Conservation (phyloP, 164 flowering plant species). For the Buxus sempervirens region DNA sequence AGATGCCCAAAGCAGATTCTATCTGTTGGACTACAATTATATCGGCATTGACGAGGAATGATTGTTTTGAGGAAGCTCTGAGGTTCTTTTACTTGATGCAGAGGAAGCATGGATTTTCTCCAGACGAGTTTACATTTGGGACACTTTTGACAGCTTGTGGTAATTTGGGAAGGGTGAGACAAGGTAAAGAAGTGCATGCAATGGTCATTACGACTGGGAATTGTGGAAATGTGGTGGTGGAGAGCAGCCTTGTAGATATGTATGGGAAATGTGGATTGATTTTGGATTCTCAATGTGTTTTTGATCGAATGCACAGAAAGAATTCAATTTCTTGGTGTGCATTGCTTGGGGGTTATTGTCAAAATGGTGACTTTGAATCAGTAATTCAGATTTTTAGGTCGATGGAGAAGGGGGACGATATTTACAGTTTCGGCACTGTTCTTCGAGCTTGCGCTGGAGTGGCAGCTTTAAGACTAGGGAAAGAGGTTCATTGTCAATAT, state of each 20-base stretch:
- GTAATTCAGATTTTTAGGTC: slow-evolving; percentile 44
- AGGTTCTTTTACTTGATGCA: slow-evolving; percentile 40
- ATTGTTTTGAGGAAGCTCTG: slow-evolving; percentile 47
- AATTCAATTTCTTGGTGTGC: slow-evolving; percentile 66
- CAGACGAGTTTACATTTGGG: slow-evolving; percentile 55
- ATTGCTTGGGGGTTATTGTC: slow-evolving; percentile 59
- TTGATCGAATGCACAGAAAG: slow-evolving; percentile 46
- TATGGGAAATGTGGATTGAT: slow-evolving; percentile 63
- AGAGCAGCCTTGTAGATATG: slow-evolving; percentile 76
- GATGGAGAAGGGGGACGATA: slow-evolving; percentile 33
- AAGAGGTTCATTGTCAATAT: slow-evolving; percentile 72
- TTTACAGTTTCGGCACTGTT: slow-evolving; percentile 62
- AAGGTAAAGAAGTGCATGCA: slow-evolving; percentile 62
- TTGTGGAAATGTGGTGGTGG: slow-evolving; percentile 49
- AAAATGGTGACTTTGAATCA: slow-evolving; percentile 39
- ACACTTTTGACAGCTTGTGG: slow-evolving; percentile 60
- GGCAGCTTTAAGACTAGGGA: slow-evolving; percentile 53
- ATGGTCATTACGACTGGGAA: slow-evolving; percentile 37
- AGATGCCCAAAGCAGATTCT: slow-evolving; percentile 51
- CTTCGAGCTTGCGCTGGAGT: slow-evolving; percentile 69
- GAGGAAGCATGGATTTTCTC: slow-evolving; percentile 23
- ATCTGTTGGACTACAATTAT: slow-evolving; percentile 61
- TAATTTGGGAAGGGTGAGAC: slow-evolving; percentile 51
- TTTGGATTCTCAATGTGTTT: slow-evolving; percentile 38
- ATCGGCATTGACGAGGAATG: slow-evolving; percentile 53